phyloP scores from a whole-genome alignment of 2,329 filamentous ascomycete genomes.

The Botryotinia globosa region DNA sequence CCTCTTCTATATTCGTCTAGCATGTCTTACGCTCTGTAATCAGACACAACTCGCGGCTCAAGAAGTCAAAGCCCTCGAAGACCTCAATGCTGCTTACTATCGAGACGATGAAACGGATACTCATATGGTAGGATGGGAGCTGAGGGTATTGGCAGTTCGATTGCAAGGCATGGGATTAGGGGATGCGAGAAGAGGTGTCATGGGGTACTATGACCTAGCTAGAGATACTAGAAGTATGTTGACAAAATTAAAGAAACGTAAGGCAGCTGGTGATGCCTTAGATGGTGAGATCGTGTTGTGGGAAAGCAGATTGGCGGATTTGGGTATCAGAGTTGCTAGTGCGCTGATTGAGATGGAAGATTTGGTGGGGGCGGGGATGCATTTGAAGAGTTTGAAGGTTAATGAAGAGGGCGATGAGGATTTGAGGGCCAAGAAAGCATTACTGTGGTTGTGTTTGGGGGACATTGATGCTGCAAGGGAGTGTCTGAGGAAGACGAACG shows the following conservation, averaged over 20 bases:
- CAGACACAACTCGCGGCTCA: conserved; percentile 67
- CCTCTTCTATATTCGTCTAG: conserved; percentile 76
- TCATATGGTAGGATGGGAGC: conserved; percentile 80
- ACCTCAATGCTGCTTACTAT: conserved; percentile 57
- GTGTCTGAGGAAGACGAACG: conserved; percentile 43
- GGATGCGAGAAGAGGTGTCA: conserved; percentile 79
- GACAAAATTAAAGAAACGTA: conserved; percentile 44
- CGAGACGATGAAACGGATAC: conserved; percentile 51
- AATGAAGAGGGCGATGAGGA: conserved; percentile 41
- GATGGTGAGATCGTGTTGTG: conserved; percentile 57
- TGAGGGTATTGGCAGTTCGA: conserved; percentile 78
- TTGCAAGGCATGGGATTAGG: conserved; percentile 83
- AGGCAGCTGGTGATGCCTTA: conserved; percentile 8
- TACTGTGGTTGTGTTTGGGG: conserved; percentile 77
- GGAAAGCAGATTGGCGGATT: conserved; percentile 68
- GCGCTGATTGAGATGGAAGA: conserved; percentile 86
- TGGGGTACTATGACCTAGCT: conserved; percentile 86
- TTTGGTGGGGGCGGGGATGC: conserved; percentile 71
- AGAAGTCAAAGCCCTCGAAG: conserved; percentile 62
- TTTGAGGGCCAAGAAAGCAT: conserved; percentile 48
- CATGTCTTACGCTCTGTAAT: conserved; percentile 77
- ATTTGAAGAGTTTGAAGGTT: conserved; percentile 58
- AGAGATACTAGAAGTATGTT: conserved; percentile 68
- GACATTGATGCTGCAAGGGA: conserved; percentile 66
- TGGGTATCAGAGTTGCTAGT: conserved; percentile 65